Evolutionary conservation across 116 monocot genomes (phyloP), one percentile per base, ranked within the genome.

Genomic region (Papilionanthe hybrid): DNA sequence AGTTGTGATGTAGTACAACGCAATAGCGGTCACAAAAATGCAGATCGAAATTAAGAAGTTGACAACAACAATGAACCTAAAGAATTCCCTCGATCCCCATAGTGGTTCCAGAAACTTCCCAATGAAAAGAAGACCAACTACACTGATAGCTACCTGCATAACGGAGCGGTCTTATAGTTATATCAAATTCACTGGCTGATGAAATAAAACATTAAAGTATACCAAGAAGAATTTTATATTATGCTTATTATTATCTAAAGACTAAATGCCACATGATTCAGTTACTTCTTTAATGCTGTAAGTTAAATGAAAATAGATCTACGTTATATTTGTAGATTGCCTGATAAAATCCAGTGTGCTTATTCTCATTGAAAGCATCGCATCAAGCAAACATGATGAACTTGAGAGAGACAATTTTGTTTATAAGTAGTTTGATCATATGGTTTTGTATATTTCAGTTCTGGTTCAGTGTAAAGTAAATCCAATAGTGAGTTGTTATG

Each of bases 41-140:
- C 89, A 87, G 72, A 91, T 78, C 5, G 86, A 89, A 80, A 87
- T 90, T 15, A 96, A 77, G 78, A 93, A 90, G 83, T 96, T 96
- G 55, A 90, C 91, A 27, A 93, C 82, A 79, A 91, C 84, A 78
- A 96, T 90, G 77, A 96, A 96, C 79, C 88, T 96, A 84, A 96
- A 77, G 78, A 96, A 91, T 74, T 96, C 96, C 81, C 79, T 91
- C 23, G 93, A 78, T n/a, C 96, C 96, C 96, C 93, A 96, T 50
- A 90, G 76, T 47, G 93, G 91, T 86, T 96, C 96, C 60, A 96
- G 77, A 55, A 89, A 85, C 81, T 87, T 96, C 68, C 96, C 96
- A 75, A 91, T 79, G 69, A 96, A 90, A 25, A 96, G 85, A 87
- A 96, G 93, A 76, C 96, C 91, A 72, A 93, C 60, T 7, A 83